Conservation (phyloP, 805 yeast genomes). For the Sporopachydermia quercuum region DNA sequence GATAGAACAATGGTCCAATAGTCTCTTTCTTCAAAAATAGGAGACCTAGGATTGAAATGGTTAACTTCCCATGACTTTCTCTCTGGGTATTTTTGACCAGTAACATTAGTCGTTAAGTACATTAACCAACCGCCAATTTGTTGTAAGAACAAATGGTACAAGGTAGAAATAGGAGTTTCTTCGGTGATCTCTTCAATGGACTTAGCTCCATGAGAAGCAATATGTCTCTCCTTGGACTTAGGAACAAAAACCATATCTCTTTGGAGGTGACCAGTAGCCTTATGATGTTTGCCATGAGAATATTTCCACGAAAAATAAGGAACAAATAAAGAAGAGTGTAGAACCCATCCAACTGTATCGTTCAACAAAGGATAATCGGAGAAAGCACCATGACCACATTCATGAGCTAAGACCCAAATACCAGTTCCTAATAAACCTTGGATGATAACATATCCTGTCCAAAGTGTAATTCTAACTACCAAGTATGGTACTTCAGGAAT, state of each 20-base stretch:
- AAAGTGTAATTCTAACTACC: slow-evolving; percentile 34
- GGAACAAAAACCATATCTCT: slow-evolving; percentile 84
- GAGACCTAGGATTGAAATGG: slow-evolving; percentile 63
- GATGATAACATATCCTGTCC: slow-evolving; percentile 39
- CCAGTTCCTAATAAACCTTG: slow-evolving; percentile 66
- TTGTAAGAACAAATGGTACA: slow-evolving; percentile 41
- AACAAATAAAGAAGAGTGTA: slow-evolving; percentile 65
- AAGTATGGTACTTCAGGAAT: slow-evolving; percentile 35
- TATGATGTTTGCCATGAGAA: slow-evolving; percentile 78
- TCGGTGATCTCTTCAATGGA: slow-evolving; percentile 36
- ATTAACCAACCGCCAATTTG: slow-evolving; percentile 69
- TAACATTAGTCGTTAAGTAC: slow-evolving; percentile 53
- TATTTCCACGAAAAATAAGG: slow-evolving; percentile 84
- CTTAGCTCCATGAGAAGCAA: slow-evolving; percentile 20
- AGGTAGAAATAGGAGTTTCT: slow-evolving; percentile 61
- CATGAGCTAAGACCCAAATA: slow-evolving; percentile 78
- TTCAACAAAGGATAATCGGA: slow-evolving; percentile 57
- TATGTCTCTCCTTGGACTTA: slow-evolving; percentile 37
- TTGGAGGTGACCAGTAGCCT: slow-evolving; percentile 71
- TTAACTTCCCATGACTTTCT: slow-evolving; percentile 33
- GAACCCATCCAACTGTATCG: slow-evolving; percentile 70
- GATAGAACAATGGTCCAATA: slow-evolving; percentile 57
- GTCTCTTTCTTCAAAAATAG: slow-evolving; percentile 60
- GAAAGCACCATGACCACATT: slow-evolving; percentile 85
- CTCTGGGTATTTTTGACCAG: slow-evolving; percentile 53